Evolutionary conservation across 2,329 filamentous ascomycete species (phyloP).

Genomic region (Sporothrix brasiliensis): DNA sequence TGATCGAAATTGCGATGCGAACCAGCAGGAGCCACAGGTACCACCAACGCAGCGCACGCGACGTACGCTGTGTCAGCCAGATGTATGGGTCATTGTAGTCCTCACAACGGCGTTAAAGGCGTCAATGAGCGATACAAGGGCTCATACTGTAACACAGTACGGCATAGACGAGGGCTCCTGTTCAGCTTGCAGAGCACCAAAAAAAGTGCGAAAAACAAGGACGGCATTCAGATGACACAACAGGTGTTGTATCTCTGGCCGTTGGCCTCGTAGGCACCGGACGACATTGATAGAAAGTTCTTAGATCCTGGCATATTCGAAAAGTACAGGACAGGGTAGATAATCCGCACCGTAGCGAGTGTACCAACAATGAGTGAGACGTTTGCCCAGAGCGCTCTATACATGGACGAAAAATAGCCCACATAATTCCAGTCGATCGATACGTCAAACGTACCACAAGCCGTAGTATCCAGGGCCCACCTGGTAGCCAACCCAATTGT

Average conservation of each 20-base stretch:
- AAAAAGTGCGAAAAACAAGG: slow-evolving; percentile 45
- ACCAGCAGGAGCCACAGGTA: slow-evolving; percentile 41
- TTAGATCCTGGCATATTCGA: slow-evolving; percentile 47
- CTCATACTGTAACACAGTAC: slow-evolving; percentile 46
- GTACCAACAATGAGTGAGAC: slow-evolving; percentile 47
- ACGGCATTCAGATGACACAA: slow-evolving; percentile 45
- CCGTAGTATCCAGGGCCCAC: slow-evolving; percentile 49
- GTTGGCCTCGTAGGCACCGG: slow-evolving; percentile 37
- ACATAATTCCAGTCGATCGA: slow-evolving; percentile 53
- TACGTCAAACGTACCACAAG: slow-evolving; percentile 46
- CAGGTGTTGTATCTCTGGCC: slow-evolving; percentile 47
- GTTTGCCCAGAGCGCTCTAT: slow-evolving; percentile 43
- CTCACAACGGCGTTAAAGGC: slow-evolving; percentile 40
- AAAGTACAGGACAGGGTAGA: slow-evolving; percentile 48
- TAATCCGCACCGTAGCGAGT: slow-evolving; percentile 41
- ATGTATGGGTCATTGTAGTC: slow-evolving; percentile 42
- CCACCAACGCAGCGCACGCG: slow-evolving; percentile 35
- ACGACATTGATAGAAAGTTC: slow-evolving; percentile 48
- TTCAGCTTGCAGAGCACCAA: slow-evolving; percentile 43
- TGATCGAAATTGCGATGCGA: slow-evolving; percentile 45
- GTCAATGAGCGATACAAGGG: slow-evolving; percentile 51
- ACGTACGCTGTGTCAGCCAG: slow-evolving; percentile 32
- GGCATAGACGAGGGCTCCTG: slow-evolving; percentile 41
- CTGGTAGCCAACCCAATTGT: slow-evolving; percentile 42
- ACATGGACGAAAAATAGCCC: slow-evolving; percentile 44